Conservation (phyloP, 2,329 filamentous ascomycete species). For the Alternaria novae-zelandiae region DNA sequence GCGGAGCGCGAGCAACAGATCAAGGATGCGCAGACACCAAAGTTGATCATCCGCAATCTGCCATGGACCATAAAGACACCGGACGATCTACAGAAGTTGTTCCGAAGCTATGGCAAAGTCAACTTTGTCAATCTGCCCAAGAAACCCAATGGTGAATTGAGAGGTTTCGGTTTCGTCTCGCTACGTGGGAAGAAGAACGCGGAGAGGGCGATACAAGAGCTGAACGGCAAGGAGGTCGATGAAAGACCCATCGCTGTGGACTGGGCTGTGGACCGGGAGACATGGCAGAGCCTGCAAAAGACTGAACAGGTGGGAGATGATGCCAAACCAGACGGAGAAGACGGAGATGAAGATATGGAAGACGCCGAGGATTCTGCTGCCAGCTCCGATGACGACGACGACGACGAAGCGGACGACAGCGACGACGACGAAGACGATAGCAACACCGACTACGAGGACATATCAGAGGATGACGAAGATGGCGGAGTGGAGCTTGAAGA, state of each 20-base stretch:
- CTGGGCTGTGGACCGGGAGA: conserved; percentile 92
- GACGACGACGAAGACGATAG: conserved; percentile 51
- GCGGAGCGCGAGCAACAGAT: conserved; percentile 69
- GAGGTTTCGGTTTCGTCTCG: conserved; percentile 92
- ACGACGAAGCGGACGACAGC: conserved; percentile 49
- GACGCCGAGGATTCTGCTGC: conserved; percentile 47
- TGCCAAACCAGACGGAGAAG: conserved; percentile 48
- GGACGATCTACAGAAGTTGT: conserved; percentile 79
- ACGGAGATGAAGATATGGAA: conserved; percentile 48
- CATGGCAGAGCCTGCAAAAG: conserved; percentile 72
- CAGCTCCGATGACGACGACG: conserved; percentile 46
- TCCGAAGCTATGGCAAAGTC: conserved; percentile 88
- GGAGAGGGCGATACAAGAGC: conserved; percentile 79
- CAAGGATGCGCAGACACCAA: conserved; percentile 73
- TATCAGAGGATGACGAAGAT: conserved; percentile 52
- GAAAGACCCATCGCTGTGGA: conserved; percentile 90
- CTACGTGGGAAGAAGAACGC: conserved; percentile 89
- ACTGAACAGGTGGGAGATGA: conserved; percentile 50
- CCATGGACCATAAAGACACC: conserved; percentile 94
- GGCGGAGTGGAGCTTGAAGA: conserved; percentile 30
- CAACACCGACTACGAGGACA: conserved; percentile 46
- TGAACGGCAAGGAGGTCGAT: conserved; percentile 91
- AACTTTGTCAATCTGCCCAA: conserved; percentile 86
- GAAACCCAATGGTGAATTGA: conserved; percentile 69
- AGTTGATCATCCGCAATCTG: conserved; percentile 88